Conservation (phyloP, 345 rosid genomes). For the Aegle marmelos region DNA sequence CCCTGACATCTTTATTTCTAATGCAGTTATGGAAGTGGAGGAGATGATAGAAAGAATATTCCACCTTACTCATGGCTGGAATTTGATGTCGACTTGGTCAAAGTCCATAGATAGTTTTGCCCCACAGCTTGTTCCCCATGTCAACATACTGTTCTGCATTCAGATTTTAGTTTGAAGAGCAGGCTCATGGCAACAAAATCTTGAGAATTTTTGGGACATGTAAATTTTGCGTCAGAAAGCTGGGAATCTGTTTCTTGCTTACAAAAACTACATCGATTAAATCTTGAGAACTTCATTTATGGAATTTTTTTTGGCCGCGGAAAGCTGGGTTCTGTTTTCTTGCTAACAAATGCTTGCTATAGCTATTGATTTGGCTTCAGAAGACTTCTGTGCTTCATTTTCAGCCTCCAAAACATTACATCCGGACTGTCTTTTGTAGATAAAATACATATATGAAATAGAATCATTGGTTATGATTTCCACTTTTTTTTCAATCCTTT, state of each 20-base stretch:
- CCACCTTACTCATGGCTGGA: slow-evolving; percentile 75
- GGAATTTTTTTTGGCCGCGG: too few species aligned
- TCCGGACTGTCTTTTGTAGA: background rate
- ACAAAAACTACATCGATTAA: too few species aligned
- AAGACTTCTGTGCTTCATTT: background rate
- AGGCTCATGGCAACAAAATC: background rate
- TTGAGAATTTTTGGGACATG: background rate
- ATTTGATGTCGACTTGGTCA: slow-evolving; percentile 67
- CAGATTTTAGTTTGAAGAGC: background rate
- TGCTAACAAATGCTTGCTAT: background rate
- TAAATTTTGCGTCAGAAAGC: background rate
- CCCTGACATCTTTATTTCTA: background rate
- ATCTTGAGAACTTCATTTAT: too few species aligned
- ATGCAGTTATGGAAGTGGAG: slow-evolving; percentile 48
- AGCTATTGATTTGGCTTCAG: background rate
- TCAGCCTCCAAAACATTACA: background rate
- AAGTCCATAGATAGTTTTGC: slow-evolving; percentile 36
- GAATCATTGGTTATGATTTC: background rate
- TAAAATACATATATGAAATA: background rate
- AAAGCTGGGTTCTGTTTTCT: too few species aligned
- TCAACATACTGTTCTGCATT: background rate
- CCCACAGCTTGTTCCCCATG: background rate
- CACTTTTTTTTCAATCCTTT: too few species aligned
- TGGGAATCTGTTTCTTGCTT: background rate
- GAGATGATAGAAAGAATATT: slow-evolving; percentile 41